A percentile compares a stretch with the other conserved stretches of the same genome.
These are phyloP conservation scores for Pyrenochaeta sp. DNA, from an alignment of 2,329 filamentous ascomycete species.

Conservation along the genomic window DNA sequence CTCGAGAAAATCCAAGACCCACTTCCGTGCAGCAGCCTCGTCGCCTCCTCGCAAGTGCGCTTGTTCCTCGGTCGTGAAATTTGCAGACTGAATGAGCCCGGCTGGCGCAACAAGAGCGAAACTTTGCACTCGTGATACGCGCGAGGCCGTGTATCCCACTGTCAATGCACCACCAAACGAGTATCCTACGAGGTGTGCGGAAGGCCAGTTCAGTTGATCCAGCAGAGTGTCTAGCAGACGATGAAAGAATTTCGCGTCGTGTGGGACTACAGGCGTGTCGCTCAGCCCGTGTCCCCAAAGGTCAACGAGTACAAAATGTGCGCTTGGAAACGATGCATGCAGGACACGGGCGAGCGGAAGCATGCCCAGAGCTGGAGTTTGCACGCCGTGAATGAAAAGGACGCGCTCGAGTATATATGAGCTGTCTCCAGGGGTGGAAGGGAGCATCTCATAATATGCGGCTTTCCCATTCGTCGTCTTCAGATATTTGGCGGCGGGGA, in stretches of 20 bases:
- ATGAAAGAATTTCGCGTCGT: conserved; percentile 56
- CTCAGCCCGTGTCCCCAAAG: conserved; percentile 64
- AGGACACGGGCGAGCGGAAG: conserved; percentile 54
- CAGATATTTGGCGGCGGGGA: conserved; percentile 51
- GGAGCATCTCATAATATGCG: conserved; percentile 52
- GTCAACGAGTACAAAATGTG: conserved; percentile 58
- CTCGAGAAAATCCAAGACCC: conserved; percentile 54
- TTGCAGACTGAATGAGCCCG: conserved; percentile 48
- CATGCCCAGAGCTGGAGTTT: conserved; percentile 61
- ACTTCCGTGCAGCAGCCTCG: conserved; percentile 45
- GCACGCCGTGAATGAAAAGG: conserved; percentile 61
- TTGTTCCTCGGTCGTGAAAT: conserved; percentile 40
- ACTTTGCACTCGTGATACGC: conserved; percentile 41
- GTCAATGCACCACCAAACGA: conserved; percentile 59
- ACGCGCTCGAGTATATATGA: conserved; percentile 34
- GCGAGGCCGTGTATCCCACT: conserved; percentile 49
- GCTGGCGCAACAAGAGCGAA: conserved; percentile 59
- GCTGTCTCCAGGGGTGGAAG: conserved; percentile 44
- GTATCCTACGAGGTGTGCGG: conserved; percentile 58
- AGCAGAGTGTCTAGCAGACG: conserved; percentile 52
- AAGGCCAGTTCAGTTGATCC: conserved; percentile 52
- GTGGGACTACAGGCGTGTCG: conserved; percentile 56
- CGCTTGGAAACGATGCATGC: conserved; percentile 42
- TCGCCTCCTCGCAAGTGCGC: conserved; percentile 36
- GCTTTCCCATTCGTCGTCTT: conserved; percentile 45